Evolutionary conservation across 106 monocot species (phyloP).

Genomic region (Platanthera guangdongensis): DNA sequence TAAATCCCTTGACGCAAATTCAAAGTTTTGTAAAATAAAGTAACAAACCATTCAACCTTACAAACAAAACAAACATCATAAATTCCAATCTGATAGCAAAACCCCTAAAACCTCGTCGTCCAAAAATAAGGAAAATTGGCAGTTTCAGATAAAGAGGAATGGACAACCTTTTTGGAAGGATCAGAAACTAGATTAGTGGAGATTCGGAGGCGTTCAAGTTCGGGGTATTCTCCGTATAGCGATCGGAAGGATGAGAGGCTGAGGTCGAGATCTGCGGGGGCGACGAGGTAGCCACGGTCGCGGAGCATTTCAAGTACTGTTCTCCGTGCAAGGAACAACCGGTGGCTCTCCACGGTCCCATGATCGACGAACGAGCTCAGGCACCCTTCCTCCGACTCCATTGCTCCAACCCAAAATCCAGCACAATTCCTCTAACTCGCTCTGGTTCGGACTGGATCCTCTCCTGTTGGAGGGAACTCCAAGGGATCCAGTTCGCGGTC

Average conservation of each 20-base stretch:
- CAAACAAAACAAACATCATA: background rate
- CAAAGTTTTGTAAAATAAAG: background rate
- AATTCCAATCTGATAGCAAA: background rate
- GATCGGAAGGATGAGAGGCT: conserved; percentile 8
- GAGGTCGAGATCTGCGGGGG: conserved; percentile 9
- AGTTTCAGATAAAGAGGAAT: background rate
- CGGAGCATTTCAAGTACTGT: conserved; percentile 82
- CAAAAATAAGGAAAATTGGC: background rate
- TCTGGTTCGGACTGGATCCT: too few relatives aligned
- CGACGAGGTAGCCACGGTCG: conserved; percentile 69
- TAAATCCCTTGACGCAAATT: background rate
- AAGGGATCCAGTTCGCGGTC: too few relatives aligned
- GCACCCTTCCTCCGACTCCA: conserved; percentile 21
- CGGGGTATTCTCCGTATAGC: background rate
- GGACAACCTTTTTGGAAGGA: conserved; percentile 13
- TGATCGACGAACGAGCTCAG: conserved; percentile 44
- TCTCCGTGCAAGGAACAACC: conserved; percentile 65
- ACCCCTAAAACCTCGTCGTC: background rate
- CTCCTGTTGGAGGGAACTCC: too few relatives aligned
- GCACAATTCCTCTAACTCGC: background rate
- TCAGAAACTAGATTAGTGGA: conserved; percentile 7
- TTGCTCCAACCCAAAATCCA: background rate
- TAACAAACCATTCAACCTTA: background rate
- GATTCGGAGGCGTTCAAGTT: conserved; percentile 13
- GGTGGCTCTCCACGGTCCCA: conserved; percentile 70